Percentiles rank a stretch among this genome's conserved stretches.
phyloP scores from a whole-genome alignment of 2,329 filamentous ascomycete species.

The Neocatenulostroma microsporum region DNA sequence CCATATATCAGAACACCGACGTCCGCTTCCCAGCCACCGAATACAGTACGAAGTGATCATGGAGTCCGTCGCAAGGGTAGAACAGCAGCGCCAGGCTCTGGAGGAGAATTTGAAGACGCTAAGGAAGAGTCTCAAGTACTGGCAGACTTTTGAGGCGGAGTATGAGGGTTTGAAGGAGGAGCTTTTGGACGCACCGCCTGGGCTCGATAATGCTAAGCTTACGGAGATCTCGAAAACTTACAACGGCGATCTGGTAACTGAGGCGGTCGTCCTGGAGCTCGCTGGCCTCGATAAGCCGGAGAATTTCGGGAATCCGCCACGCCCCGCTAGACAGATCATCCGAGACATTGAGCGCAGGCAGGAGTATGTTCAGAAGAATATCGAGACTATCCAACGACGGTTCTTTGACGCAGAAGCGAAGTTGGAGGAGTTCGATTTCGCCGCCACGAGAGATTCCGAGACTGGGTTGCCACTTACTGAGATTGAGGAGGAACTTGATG shows the following conservation, averaged over 20 bases:
- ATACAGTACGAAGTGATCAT: too few relatives aligned
- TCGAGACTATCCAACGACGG: constrained; percentile 64
- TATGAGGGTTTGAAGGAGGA: constrained; percentile 86
- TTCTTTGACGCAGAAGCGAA: constrained; percentile 62
- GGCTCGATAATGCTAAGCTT: constrained; percentile 22
- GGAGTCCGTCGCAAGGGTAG: constrained; percentile 64
- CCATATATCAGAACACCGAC: too few relatives aligned
- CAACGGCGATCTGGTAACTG: constrained; percentile 56
- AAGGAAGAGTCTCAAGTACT: constrained; percentile 69
- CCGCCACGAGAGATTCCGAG: constrained; percentile 43
- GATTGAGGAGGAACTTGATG: constrained; percentile 86
- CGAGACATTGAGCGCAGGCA: constrained; percentile 65
- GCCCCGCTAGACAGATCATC: constrained; percentile 56
- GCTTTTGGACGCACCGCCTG: constrained; percentile 50
- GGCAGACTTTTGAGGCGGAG: constrained; percentile 85
- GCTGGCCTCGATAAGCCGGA: constrained; percentile 41
- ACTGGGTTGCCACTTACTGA: constrained; percentile 74
- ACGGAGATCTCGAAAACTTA: constrained; percentile 49
- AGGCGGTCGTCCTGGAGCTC: constrained; percentile 51
- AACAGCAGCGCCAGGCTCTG: constrained; percentile 65
- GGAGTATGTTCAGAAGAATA: constrained; percentile 83
- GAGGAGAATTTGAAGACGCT: constrained; percentile 69
- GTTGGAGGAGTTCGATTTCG: constrained; percentile 50
- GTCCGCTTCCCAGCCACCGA: too few relatives aligned
- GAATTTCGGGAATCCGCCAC: constrained; percentile 38